These are phyloP conservation scores for Cynanchum wilfordii DNA, from an alignment of 257 asterid genomes.

Conservation along the genomic window DNA sequence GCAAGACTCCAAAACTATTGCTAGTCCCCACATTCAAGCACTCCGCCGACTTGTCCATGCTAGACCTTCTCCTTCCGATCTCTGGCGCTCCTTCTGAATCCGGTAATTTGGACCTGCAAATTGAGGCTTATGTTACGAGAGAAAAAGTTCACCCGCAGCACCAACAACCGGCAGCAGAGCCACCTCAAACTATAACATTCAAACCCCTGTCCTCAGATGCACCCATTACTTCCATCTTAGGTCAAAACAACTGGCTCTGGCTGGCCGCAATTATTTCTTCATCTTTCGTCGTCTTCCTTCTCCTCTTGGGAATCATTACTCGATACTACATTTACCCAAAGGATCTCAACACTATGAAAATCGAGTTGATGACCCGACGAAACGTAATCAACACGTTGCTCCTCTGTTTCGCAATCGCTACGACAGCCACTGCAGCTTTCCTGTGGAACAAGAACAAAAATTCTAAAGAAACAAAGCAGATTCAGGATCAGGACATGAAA, in stretches of 20 bases:
- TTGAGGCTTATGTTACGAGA: slow-evolving; percentile 79
- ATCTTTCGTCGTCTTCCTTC: slow-evolving; percentile 59
- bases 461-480: slow-evolving; percentile 46
- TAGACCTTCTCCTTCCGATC: slow-evolving; percentile 71
- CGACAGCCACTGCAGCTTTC: slow-evolving; percentile 53
- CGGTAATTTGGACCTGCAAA: slow-evolving; percentile 50
- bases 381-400: slow-evolving; percentile 54
- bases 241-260: slow-evolving; percentile 89
- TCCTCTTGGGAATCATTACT: slow-evolving; percentile 55
- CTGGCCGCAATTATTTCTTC: slow-evolving; percentile 80
- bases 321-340: slow-evolving; percentile 70
- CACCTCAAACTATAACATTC: slow-evolving; percentile 47
- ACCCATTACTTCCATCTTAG: slow-evolving; percentile 60
- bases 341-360: slow-evolving; percentile 53
- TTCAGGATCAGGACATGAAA: slow-evolving; percentile 45
- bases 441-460: slow-evolving; percentile 83
- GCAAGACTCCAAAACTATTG: slow-evolving; percentile 52
- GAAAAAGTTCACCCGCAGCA: slow-evolving; percentile 45
- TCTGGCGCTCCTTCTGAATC: slow-evolving; percentile 34
- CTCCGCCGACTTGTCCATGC: slow-evolving; percentile 59
- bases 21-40: slow-evolving; percentile 65
- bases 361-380: slow-evolving; percentile 58
- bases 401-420: slow-evolving; percentile 50
- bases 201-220: slow-evolving; percentile 52
- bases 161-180: slow-evolving; percentile 14